Evolutionary conservation across 2,329 filamentous ascomycete genomes (phyloP), one percentile per base, ranked within the genome.

Genomic region (Aspergillus glaucus): DNA sequence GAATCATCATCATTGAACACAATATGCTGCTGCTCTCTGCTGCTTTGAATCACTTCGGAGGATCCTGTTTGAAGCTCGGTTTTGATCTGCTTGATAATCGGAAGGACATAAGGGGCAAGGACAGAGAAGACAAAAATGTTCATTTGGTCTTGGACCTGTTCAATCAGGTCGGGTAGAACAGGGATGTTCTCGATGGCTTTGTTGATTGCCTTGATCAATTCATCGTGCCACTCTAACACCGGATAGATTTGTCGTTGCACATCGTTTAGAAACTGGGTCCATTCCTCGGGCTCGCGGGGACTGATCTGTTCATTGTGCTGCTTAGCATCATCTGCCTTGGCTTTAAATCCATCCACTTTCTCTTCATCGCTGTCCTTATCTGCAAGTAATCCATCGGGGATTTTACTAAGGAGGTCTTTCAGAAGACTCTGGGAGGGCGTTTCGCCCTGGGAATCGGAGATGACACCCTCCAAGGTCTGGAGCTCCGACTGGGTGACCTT

Each of bases 401-500:
- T 85, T 70, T 88, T 88, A 70, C 84, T 82, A 24, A 96, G 77
- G 15, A 96, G 78, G 26, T 88, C 82, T 61, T 88, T 86, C 47
- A 96, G 78, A 52, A 90, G 68, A 67, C 85, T 89, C 52, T 84
- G 84, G 62, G 91, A 84, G 43, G 80, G 77, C 48, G 78, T 69
- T 59, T 81, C 80, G 46, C 82, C 77, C 63, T 79, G 69, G 6
- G 79, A 78, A 22, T 80, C 68, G 30, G 85, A 68, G 43, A 96
- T 84, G 15, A 87, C 86, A n/a, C 85, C 86, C 68, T 96, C 87
- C 9, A 96, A 83, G 61, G 90, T 85, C 62, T 94, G 82, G 48
- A 97, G 84, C 65, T 97, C 92, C 52, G 88, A 93, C 66, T 96
- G 91, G 26, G 86, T 91, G 51, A 91, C 76, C 73, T 95, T 95